These are phyloP conservation scores for Cladophialophora carrionii DNA, from an alignment of 2,329 filamentous ascomycete species.

Conservation along the genomic window DNA sequence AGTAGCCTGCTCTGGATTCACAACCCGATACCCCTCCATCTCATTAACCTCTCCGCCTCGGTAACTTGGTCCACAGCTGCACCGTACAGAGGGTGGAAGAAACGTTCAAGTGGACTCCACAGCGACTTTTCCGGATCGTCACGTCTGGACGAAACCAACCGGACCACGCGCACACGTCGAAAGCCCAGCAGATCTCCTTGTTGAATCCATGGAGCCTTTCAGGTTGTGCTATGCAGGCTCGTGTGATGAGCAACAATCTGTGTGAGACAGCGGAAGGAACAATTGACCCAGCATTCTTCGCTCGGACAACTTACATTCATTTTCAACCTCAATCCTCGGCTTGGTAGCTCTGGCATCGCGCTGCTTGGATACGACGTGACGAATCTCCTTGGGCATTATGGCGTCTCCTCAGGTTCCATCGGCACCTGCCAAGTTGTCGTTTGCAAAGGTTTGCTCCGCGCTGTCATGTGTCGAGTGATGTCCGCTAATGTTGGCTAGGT, in stretches of 20 bases:
- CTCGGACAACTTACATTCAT: constrained; percentile 30
- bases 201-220: constrained; percentile 37
- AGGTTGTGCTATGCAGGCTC: constrained; percentile 32
- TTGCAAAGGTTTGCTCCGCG: constrained; percentile 69
- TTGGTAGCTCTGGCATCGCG: constrained; percentile 29
- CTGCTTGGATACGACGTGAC: constrained; percentile 38
- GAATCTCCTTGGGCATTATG: constrained; percentile 39
- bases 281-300: constrained; percentile 23
- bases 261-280: constrained; percentile 33
- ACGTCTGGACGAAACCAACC: not conserved
- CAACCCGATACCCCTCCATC: not conserved
- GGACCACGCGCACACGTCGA: constrained; percentile 4
- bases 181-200: constrained; percentile 15
- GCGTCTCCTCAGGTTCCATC: constrained; percentile 39
- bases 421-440: constrained; percentile 63
- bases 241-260: constrained; percentile 33
- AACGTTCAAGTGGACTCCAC: not conserved
- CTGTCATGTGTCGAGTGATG: constrained; percentile 8
- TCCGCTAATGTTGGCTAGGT: constrained; percentile 41
- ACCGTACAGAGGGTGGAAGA: not conserved
- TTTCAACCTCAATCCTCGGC: constrained; percentile 30
- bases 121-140: not conserved
- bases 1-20: not conserved
- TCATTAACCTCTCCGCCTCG: not conserved
- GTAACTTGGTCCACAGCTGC: not conserved